Conservation (phyloP, 1,284 basidiomycete species). For the Gomphus sp. region DNA sequence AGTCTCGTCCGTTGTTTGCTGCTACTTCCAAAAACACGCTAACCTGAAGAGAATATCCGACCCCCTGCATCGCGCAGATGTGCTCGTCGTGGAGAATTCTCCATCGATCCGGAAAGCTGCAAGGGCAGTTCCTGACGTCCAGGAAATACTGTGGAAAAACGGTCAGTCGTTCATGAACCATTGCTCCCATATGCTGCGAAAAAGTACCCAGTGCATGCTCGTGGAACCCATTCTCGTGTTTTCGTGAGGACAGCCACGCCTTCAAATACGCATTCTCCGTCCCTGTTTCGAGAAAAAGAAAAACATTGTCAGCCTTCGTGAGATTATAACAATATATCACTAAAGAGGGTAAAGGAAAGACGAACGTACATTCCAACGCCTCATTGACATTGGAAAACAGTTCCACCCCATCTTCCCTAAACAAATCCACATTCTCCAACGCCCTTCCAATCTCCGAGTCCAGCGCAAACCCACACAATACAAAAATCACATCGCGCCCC, state of each 20-base stretch:
- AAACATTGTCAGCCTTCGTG: not conserved
- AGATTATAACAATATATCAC: not conserved
- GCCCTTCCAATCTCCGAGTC: conserved; percentile 63
- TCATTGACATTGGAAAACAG: conserved; percentile 81
- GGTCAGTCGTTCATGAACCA: not conserved
- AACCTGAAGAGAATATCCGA: conserved; percentile 54
- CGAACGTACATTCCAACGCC: conserved; percentile 81
- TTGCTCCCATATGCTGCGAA: not conserved
- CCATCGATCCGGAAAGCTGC: conserved; percentile 47
- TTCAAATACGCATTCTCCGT: conserved; percentile 82
- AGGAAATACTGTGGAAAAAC: conserved; percentile 40
- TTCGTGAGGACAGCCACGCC: conserved; percentile 64
- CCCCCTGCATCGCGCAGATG: conserved; percentile 76
- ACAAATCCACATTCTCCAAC: conserved; percentile 64
- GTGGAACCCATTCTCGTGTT: conserved; percentile 29
- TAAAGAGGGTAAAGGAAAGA: not conserved
- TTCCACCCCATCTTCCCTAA: conserved; percentile 73
- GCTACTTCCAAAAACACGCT: not conserved
- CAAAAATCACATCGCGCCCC: conserved; percentile 72
- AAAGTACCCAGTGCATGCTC: not conserved
- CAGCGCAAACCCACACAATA: conserved; percentile 76
- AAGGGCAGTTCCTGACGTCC: conserved; percentile 42
- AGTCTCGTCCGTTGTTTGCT: not conserved
- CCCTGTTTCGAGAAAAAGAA: conserved; percentile 37
- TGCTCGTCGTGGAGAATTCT: conserved; percentile 64